A percentile compares a stretch with the other conserved stretches of the same genome.
phyloP scores from a whole-genome alignment of 306 rosid genomes.

The Prosopis cineraria region DNA sequence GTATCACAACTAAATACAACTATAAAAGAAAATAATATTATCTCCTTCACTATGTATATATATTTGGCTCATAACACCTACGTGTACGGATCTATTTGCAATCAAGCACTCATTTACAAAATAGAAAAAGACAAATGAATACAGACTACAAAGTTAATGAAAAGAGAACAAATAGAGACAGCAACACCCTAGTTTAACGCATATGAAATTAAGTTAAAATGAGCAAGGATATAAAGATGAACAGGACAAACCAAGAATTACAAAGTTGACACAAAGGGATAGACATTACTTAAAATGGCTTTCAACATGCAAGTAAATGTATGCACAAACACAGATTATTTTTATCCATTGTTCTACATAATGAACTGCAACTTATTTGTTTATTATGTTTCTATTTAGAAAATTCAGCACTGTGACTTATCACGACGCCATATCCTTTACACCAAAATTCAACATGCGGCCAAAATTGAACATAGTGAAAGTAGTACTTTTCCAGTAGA shows the following conservation, averaged over 20 bases:
- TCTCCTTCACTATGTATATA: neutral
- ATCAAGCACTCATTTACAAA: neutral
- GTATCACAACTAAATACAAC: neutral
- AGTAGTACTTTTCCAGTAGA: neutral
- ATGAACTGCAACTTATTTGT: neutral
- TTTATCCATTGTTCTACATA: neutral
- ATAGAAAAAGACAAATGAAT: neutral
- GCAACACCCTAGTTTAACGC: neutral
- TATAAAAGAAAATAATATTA: neutral
- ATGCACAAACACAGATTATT: neutral
- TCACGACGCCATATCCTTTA: neutral
- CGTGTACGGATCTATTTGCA: conserved; percentile 10
- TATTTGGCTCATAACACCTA: neutral
- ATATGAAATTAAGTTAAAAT: neutral
- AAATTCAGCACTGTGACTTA: neutral
- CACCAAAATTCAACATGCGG: neutral
- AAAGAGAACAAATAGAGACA: neutral
- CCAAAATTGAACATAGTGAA: neutral
- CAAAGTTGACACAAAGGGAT: neutral
- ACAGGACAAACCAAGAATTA: conserved; percentile 15
- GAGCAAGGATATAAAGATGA: conserved; percentile 10
- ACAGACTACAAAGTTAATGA: neutral
- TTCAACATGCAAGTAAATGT: neutral
- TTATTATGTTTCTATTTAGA: conserved; percentile 5
- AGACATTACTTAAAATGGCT: neutral